phyloP scores from a whole-genome alignment of 345 rosid genomes.

The Pelargonium nanum region DNA sequence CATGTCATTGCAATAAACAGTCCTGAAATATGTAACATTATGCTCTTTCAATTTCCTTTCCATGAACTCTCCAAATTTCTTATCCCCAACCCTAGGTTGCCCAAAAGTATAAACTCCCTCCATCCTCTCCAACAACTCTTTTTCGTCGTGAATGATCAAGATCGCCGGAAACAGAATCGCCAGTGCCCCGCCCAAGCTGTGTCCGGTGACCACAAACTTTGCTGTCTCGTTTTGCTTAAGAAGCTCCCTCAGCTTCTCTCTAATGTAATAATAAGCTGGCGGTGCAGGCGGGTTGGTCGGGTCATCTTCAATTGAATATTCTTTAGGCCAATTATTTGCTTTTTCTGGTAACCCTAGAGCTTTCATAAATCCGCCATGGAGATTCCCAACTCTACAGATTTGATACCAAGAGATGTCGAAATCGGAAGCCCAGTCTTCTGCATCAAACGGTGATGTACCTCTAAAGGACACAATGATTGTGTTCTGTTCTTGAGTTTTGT shows the following conservation, averaged over 20 bases:
- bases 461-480: conserved; percentile 51
- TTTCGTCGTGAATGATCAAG: conserved; percentile 50
- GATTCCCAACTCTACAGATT: conserved; percentile 41
- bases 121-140: conserved; percentile 39
- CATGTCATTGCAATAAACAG: conserved; percentile 57
- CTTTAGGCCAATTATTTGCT: conserved; percentile 31
- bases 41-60: conserved; percentile 27
- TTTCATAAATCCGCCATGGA: conserved; percentile 74
- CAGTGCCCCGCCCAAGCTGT: conserved; percentile 69
- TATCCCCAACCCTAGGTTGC: conserved; percentile 77
- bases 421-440: conserved; percentile 20
- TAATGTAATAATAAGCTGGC: conserved; percentile 46
- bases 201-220: conserved; percentile 48
- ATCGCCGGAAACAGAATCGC: too few species aligned
- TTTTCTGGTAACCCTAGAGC: conserved; percentile 54
- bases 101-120: conserved; percentile 63
- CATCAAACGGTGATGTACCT: conserved; percentile 55
- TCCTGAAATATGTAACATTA: conserved; percentile 32
- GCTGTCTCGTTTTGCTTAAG: conserved; percentile 22
- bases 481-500: conserved; percentile 17
- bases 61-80: conserved; percentile 45
- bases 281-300: conserved; percentile 17
- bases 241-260: conserved; percentile 32
- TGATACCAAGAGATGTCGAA: conserved; percentile 62
- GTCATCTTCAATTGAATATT: conserved; percentile 15